Base-by-base conservation (phyloP, 192 early-diverging fungal species). In the Entomortierella chlamydospora region DNA sequence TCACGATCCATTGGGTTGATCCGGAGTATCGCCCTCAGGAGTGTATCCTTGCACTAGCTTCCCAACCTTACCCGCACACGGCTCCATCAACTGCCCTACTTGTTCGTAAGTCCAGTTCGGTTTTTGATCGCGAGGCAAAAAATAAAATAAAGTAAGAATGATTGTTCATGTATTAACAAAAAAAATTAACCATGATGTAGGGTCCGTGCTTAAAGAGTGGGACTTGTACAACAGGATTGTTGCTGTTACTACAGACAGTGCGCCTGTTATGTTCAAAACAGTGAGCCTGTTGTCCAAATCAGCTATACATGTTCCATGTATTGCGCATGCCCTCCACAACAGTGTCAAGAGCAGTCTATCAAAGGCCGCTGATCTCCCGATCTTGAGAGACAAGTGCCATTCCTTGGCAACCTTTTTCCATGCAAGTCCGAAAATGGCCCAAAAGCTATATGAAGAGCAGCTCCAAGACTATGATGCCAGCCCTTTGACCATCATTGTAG, bases 241-340 rank as follows among this genome's bases (percentile, higher is more conserved):
- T 31, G 22, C 53, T 12, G 42, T 50, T 37, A 50, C 54, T 13
- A 57, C 54, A 9, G 54, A 72, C 20, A 72, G 45, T 50, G 45
- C 70, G 12, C 41, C 54, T 50, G 70, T 63, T 0, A 72, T 72
- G 61, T 12, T 28, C 6, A 72, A 57, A 37, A 43, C 61, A 10
- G 23, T 29, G 34, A 41, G 60, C n/a, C 45, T 50, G 2, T 51
- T 37, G 25, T 56, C 54, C 8, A 56, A 56, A 18, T 9, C 29
- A 17, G 11, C 62, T 17, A 4, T 33, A 20, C 41, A 50, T 9
- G 1, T 63, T 22, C 42, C 70, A 25, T 72, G 70, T 33, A 34
- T 72, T 50, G 54, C 33, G 8, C 60, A 64, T 20, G 29, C 20
- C 20, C 59, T 72, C 17, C 70, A 72, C 70, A 63, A 72, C 45